Base-by-base conservation (phyloP, 192 early-diverging fungal species). In the Cladochytrium replicatum region DNA sequence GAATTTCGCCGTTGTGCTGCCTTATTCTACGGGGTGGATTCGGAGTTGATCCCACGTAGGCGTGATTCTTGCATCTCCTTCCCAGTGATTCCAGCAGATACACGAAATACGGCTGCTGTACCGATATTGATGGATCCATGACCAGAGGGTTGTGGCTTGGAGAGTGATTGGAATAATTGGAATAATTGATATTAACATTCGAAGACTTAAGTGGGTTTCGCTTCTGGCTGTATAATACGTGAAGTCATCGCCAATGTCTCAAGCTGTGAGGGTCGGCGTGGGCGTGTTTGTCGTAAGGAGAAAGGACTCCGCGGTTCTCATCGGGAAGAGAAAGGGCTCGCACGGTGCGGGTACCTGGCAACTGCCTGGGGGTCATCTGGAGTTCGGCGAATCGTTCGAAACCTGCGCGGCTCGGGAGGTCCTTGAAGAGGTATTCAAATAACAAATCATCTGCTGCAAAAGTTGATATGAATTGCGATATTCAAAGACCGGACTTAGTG, bases 331-430 rank as follows among this genome's bases (percentile, higher is more conserved):
- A 29, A 71, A 66, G 27, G 76, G 73, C 17, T 67, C 63, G 7
- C 75, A 72, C 58, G 75, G 75, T 8, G 65, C 72, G n/a, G 66
- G 75, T 58, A 63, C 43, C 3, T 69, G 41, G 27, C 70, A 75
- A 47, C 43, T 78, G 25, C 68, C 74, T 0, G 75, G 74, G 32
- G 75, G 64, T 61, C 77, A 77, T 48, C 68, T 80, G 2, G 77
- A 80, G 43, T 63, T 68, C 43, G 54, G 46, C 6, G 77, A 80
- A 40, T 41, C 58, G 4, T 78, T 78, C 41, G 72, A 70, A 42
- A 61, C 60, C 25, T 80, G 77, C 48, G 75, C 72, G 6, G 25
- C 41, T 8, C 51, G 58, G 3, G 58, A 53, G 48, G 43, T 63
- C 51, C 59, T 68, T 46, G 70, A 58, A 34, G 55, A 54, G 8